A percentile compares a stretch with the other conserved stretches of the same genome.
phyloP scores from a whole-genome alignment of 139 green algal species.

The Pycnococcus provasolii region DNA sequence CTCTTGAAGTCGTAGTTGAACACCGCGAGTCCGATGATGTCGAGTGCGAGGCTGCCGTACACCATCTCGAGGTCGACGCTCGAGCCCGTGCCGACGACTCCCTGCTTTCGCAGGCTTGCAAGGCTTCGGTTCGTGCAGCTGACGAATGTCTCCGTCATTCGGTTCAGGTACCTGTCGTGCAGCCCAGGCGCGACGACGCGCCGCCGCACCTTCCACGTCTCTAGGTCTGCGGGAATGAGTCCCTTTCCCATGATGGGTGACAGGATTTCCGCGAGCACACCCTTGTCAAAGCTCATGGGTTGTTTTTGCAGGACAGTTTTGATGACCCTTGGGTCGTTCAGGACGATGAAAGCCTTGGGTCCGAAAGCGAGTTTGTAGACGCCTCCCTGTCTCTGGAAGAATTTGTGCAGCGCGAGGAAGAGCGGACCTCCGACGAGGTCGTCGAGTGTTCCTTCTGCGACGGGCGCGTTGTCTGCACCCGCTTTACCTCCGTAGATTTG shows the following conservation, averaged over 20 bases:
- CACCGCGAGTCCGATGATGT: slow-evolving; percentile 97
- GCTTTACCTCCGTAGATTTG: slow-evolving; percentile 41
- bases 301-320: slow-evolving; percentile 56
- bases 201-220: slow-evolving; percentile 76
- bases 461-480: slow-evolving; percentile 73
- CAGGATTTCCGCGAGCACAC: slow-evolving; percentile 95
- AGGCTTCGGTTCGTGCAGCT: slow-evolving; percentile 40
- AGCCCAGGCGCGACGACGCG: slow-evolving; percentile 87
- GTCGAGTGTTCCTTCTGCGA: slow-evolving; percentile 66
- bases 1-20: slow-evolving; percentile 99
- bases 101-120: slow-evolving; percentile 3
- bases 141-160: slow-evolving; percentile 76
- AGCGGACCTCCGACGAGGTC: slow-evolving; percentile 82
- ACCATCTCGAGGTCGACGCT: slow-evolving; percentile 89
- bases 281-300: slow-evolving; percentile 87
- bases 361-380: slow-evolving; percentile 97
- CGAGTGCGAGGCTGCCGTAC: slow-evolving; percentile 84
- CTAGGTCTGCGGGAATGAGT: slow-evolving; percentile 83
- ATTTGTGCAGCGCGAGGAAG: slow-evolving; percentile 86
- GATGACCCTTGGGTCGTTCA: slow-evolving; percentile 79
- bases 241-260: slow-evolving; percentile 99
- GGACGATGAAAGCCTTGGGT: slow-evolving; percentile 93
- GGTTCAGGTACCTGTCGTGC: slow-evolving; percentile 85
- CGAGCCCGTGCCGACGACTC: not conserved
- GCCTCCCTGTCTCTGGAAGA: slow-evolving; percentile 55